These are phyloP conservation scores for Arthroderma sp. DNA, from an alignment of 2,329 filamentous ascomycete genomes.

Conservation along the genomic window DNA sequence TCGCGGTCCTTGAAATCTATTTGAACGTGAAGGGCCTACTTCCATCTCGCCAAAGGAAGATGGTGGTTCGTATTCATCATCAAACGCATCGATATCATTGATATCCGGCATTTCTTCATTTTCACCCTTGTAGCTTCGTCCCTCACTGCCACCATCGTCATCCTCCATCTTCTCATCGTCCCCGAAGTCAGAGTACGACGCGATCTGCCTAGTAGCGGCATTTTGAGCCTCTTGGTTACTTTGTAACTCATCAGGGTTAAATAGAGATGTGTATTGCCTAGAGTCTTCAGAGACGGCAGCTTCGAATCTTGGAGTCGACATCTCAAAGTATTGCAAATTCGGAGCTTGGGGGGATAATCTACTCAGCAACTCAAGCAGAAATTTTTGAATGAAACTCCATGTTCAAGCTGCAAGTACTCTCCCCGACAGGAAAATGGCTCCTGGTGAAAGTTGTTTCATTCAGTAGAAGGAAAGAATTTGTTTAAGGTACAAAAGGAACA, in stretches of 20 bases:
- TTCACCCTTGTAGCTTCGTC: conserved; percentile 8
- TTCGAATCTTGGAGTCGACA: not conserved
- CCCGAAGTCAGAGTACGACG: not conserved
- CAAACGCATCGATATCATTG: not conserved
- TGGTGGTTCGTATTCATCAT: conserved; percentile 5
- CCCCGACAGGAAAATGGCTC: not conserved
- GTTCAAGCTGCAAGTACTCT: not conserved
- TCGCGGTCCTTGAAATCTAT: conserved; percentile 57
- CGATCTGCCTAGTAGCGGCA: not conserved
- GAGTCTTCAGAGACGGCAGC: not conserved
- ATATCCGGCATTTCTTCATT: conserved; percentile 3
- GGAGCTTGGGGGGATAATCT: not conserved
- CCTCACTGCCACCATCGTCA: conserved; percentile 15
- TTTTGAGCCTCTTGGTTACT: not conserved
- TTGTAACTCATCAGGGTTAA: not conserved
- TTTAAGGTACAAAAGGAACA: not conserved
- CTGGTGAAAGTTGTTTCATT: not conserved
- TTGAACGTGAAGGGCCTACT: conserved; percentile 25
- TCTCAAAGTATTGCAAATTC: not conserved
- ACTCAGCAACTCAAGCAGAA: not conserved
- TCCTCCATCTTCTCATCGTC: conserved; percentile 13
- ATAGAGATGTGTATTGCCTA: not conserved
- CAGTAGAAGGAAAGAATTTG: not conserved
- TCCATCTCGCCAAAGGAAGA: conserved; percentile 6
- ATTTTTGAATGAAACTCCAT: not conserved